Evolutionary conservation across 2,329 filamentous ascomycete species (phyloP).

Genomic region (Fusarium circinatum): DNA sequence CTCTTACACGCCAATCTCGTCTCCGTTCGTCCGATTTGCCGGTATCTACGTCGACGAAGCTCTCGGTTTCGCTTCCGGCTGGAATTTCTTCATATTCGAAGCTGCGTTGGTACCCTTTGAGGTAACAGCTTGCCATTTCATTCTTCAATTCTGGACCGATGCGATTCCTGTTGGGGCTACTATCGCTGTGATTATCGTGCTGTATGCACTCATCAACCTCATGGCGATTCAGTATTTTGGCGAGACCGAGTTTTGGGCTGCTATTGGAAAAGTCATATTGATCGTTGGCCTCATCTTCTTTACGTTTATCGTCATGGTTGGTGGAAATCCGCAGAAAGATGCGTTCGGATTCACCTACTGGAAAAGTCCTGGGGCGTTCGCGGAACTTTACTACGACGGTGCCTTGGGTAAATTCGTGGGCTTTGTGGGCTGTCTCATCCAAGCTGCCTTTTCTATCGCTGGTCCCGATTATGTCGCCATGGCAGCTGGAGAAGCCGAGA

Average conservation of each 20-base stretch:
- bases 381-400: slow-evolving; percentile 71
- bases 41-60: slow-evolving; percentile 80
- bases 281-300: slow-evolving; percentile 78
- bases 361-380: slow-evolving; percentile 76
- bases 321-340: slow-evolving; percentile 79
- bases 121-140: slow-evolving; percentile 71
- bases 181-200: slow-evolving; percentile 63
- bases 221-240: slow-evolving; percentile 80
- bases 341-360: slow-evolving; percentile 77
- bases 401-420: slow-evolving; percentile 72
- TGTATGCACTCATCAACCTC: slow-evolving; percentile 71
- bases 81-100: slow-evolving; percentile 80
- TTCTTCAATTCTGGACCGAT: slow-evolving; percentile 72
- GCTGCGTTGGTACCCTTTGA: slow-evolving; percentile 75
- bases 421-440: slow-evolving; percentile 79
- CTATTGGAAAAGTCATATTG: slow-evolving; percentile 76
- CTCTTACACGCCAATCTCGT: slow-evolving; percentile 79
- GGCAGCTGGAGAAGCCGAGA: slow-evolving; percentile 77
- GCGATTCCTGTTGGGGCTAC: slow-evolving; percentile 68
- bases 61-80: slow-evolving; percentile 77
- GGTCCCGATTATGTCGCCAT: slow-evolving; percentile 75
- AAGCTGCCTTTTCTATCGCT: slow-evolving; percentile 74
- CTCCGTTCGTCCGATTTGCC: slow-evolving; percentile 81
- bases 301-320: slow-evolving; percentile 85
- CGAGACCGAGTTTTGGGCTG: slow-evolving; percentile 80